Evolutionary conservation across 306 rosid species (phyloP).

Genomic region (Lablab purpureus): DNA sequence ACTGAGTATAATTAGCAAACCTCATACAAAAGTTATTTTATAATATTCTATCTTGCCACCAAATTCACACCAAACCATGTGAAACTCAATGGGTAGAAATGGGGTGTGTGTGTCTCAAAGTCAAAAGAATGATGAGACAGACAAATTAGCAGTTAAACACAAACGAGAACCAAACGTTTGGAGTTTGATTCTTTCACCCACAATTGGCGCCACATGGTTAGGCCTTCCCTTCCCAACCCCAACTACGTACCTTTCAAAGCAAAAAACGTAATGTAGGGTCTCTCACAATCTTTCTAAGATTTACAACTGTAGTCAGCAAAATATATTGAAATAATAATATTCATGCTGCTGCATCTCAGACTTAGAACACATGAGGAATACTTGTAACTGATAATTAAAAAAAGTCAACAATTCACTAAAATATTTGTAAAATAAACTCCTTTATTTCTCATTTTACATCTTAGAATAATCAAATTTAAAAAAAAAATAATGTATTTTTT

Average conservation of each 20-base stretch:
- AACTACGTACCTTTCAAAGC: constrained; percentile 20
- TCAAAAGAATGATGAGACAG: constrained; percentile 33
- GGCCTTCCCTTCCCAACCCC: constrained; percentile 34
- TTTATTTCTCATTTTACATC: background rate
- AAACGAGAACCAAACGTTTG: constrained; percentile 57
- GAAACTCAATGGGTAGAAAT: constrained; percentile 17
- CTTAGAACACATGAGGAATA: background rate
- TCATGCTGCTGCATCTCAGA: no score
- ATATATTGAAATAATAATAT: background rate
- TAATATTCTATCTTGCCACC: background rate
- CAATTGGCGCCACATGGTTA: constrained; percentile 60
- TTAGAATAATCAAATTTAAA: background rate
- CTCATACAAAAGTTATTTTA: background rate
- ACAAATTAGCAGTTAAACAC: constrained; percentile 29
- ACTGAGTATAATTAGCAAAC: background rate
- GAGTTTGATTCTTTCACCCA: constrained; percentile 49
- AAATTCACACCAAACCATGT: constrained; percentile 5
- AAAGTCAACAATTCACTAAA: background rate
- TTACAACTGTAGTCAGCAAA: background rate
- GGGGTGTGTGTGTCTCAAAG: constrained; percentile 37
- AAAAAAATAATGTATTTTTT: background rate
- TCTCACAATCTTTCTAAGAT: background rate
- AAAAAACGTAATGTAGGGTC: background rate
- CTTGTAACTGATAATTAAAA: background rate
- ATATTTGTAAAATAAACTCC: background rate